Percentiles rank a stretch among this genome's conserved stretches.
Conservation (phyloP, 495 filamentous ascomycete species). For the Sphaerosporella brunnea region DNA sequence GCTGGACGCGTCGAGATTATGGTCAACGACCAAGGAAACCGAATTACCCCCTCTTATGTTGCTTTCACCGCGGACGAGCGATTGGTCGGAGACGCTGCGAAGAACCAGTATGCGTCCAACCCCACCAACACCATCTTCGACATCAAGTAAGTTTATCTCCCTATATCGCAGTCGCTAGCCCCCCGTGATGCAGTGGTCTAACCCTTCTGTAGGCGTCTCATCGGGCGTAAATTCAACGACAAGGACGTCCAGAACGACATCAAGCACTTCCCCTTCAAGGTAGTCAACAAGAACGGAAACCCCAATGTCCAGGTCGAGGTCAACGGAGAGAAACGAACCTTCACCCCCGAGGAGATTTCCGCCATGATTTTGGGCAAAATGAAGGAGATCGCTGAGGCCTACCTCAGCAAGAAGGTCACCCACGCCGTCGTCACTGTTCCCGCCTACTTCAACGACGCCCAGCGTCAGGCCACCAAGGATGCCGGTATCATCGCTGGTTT, state of each 20-base stretch:
- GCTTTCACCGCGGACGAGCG: constrained; percentile 97
- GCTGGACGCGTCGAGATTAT: constrained; percentile 96
- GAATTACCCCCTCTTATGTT: constrained; percentile 96
- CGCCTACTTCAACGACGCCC: constrained; percentile 99
- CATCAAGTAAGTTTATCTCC: constrained; percentile 52
- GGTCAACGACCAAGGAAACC: constrained; percentile 95
- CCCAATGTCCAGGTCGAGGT: constrained; percentile 64
- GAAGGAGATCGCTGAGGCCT: constrained; percentile 91
- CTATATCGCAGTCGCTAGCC: background rate
- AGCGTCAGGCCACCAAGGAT: constrained; percentile 96
- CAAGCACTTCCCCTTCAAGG: constrained; percentile 86
- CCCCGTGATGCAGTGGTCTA: constrained; percentile 23
- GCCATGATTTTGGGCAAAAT: constrained; percentile 85
- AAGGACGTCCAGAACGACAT: constrained; percentile 68
- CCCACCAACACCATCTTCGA: constrained; percentile 78
- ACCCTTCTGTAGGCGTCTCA: constrained; percentile 46
- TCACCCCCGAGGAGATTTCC: constrained; percentile 75
- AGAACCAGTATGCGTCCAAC: constrained; percentile 97
- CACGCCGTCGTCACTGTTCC: constrained; percentile 96
- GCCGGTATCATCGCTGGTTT: constrained; percentile 86
- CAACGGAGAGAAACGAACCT: constrained; percentile 50
- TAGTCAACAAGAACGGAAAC: constrained; percentile 65
- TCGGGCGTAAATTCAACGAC: constrained; percentile 76
- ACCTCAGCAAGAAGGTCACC: constrained; percentile 85
- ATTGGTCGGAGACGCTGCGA: constrained; percentile 93